Base-by-base conservation (phyloP, 176 grass and related monocot genomes). In the Oryza glumipatula region DNA sequence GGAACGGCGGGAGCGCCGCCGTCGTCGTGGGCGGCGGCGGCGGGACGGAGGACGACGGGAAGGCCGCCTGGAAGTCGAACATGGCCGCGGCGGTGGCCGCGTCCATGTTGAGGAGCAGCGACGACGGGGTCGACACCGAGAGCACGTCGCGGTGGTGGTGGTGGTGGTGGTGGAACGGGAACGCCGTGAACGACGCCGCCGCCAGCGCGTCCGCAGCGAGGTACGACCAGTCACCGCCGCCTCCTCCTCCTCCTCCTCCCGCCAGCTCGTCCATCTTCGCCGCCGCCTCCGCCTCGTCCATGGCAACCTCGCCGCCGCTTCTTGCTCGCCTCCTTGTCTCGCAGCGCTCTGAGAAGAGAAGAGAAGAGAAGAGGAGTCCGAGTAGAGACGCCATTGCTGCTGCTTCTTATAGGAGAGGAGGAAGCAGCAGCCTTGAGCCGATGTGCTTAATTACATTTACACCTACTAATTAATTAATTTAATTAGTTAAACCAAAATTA, bases 31-130 rank as follows among this genome's bases (percentile, higher is more conserved):
- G 33, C 33, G 35, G 35, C 35, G 88, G 26, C 83, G 68, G 76
- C 58, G 7, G 63, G 82, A 46, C 68, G 83, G 85, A 86, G 64
- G 86, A 88, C 21, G 85, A 80, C 4, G 86, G 83, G 76, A 85
- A 88, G 61, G 80, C 69, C 0, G 68, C 48, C 43, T 85, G 72
- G 67, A 92, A 75, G 68, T 92, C 93, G 86, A 90, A 85, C 47
- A 86, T 41, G 38, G 81, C 33, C 43, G 85, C 67, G 9, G 79
- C 33, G 35, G 85, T 60, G 13, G 35, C 30, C 30, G 79, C 24
- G 60, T 92, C 86, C 90, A 85, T 88, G 73, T 79, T 73, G 73
- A 88, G 83, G 61, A 88, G 73, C 78, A 86, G 43, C 65, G 87
- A 89, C 22, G 83, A 65, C 17, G 87, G 68, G 1, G 49, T 19